These are phyloP conservation scores for Pouteria campechiana DNA, from an alignment of 179 eudicot genomes.

Conservation along the genomic window DNA sequence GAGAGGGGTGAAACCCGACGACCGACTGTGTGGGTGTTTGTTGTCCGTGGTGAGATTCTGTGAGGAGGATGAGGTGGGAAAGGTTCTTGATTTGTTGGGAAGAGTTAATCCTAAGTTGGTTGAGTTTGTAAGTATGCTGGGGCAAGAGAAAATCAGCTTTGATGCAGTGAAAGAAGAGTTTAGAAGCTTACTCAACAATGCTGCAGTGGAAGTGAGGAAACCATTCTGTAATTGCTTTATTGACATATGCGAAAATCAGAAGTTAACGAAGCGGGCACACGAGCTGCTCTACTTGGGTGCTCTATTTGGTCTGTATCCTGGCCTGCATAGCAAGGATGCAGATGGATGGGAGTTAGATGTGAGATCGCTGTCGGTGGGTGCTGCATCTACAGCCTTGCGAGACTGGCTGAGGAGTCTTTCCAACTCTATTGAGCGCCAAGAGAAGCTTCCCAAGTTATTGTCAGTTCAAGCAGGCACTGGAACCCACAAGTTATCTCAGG, in stretches of 20 bases:
- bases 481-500: slow-evolving; percentile 84
- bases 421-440: slow-evolving; percentile 47
- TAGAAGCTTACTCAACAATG: slow-evolving; percentile 38
- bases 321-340: slow-evolving; percentile 68
- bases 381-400: slow-evolving; percentile 83
- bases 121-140: slow-evolving; percentile 41
- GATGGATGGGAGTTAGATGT: slow-evolving; percentile 90
- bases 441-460: slow-evolving; percentile 52
- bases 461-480: slow-evolving; percentile 87
- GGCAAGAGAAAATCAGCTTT: slow-evolving; percentile 23
- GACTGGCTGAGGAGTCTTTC: slow-evolving; percentile 82
- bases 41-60: slow-evolving; percentile 70
- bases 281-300: slow-evolving; percentile 74
- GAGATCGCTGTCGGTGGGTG: slow-evolving; percentile 80
- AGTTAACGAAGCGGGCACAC: slow-evolving; percentile 57
- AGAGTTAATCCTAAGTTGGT: slow-evolving; percentile 60
- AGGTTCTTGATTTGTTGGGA: slow-evolving; percentile 53
- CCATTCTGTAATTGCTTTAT: slow-evolving; percentile 91
- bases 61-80: slow-evolving; percentile 25
- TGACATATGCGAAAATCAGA: slow-evolving; percentile 65
- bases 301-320: slow-evolving; percentile 68
- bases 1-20: slow-evolving; percentile 75
- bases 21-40: slow-evolving; percentile 77
- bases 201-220: slow-evolving; percentile 61
- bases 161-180: slow-evolving; percentile 59